Evolutionary conservation across 192 early-diverging fungal species (phyloP), one percentile per base, ranked within the genome.

Genomic region (Paraglomus brasilianum): DNA sequence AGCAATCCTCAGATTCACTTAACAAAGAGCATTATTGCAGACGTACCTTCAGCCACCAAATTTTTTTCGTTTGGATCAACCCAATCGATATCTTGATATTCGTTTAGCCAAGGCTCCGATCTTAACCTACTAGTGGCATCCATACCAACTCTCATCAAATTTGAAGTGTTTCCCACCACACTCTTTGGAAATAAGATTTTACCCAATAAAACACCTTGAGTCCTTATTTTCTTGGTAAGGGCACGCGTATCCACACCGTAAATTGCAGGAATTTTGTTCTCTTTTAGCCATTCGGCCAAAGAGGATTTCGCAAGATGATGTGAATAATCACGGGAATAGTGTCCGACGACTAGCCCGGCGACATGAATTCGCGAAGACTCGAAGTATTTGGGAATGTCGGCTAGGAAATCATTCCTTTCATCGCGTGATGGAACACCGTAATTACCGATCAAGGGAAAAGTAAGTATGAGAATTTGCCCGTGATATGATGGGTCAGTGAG

Each of bases 401-500:
- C 88, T 72, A 97, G 85, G 72, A 86, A 72, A 38, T 82, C 77
- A 74, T 99, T 96, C 76, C 92, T 86, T 63, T 81, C 91, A 17
- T 88, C 87, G 56, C 91, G 89, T 40, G 90, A 91, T 38, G 97
- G 97, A 9, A 98, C 96, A 77, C 97, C 97, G 79, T 98, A 97
- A 82, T 99, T 99, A 58, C 97, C 97, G 62, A 99, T 81, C 59
- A 99, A 81, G 13, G 97, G 97, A 81, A 97, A 99, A 63, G 97
- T 99, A 59, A 99, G 79, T 43, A 99, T 94, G 53, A 99, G 82
- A 63, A 99, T 97, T 86, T 99, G 97, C 8, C 97, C 97, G 63
- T 91, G 87, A 81, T 99, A 99, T 50, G 95, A 97, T 13, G 97
- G 97, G 82, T 99, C 95, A 4, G 95, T 97, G 74, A 97, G 82